Conservation (phyloP, 192 early-diverging fungal genomes). For the Coemansia interrupta region DNA sequence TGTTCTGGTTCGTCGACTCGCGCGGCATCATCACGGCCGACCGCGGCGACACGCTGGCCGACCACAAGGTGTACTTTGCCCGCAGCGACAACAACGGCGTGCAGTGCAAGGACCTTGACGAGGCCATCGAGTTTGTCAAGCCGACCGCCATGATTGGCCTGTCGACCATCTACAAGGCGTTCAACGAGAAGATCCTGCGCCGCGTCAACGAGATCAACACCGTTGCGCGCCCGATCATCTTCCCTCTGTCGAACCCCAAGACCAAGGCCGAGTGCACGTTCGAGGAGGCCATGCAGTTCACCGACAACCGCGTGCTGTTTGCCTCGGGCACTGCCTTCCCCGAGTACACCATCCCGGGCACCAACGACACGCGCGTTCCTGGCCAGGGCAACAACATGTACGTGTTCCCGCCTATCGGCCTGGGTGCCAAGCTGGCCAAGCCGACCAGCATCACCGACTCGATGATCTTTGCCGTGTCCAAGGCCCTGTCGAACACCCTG, state of each 20-base stretch:
- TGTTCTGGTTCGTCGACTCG: conserved; percentile 84
- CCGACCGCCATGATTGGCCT: conserved; percentile 91
- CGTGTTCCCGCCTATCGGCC: conserved; percentile 93
- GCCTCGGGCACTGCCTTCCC: conserved; percentile 95
- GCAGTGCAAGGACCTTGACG: conserved; percentile 70
- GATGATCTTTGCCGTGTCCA: conserved; percentile 79
- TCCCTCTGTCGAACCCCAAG: conserved; percentile 86
- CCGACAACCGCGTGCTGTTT: conserved; percentile 87
- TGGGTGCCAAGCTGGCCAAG: conserved; percentile 76
- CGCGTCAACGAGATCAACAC: conserved; percentile 73
- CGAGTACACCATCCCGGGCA: conserved; percentile 61
- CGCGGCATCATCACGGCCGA: conserved; percentile 88
- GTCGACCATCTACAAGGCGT: conserved; percentile 74
- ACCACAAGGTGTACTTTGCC: conserved; percentile 85
- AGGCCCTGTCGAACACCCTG: conserved; percentile 72
- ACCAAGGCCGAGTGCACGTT: conserved; percentile 94
- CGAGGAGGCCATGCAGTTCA: conserved; percentile 81
- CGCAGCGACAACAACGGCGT: conserved; percentile 77
- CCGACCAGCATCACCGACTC: conserved; percentile 67
- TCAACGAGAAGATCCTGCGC: conserved; percentile 68
- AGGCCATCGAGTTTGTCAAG: conserved; percentile 79
- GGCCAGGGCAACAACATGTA: conserved; percentile 96
- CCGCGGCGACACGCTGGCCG: conserved; percentile 78
- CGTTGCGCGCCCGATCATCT: conserved; percentile 71
- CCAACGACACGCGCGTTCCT: conserved; percentile 51